Evolutionary conservation across 176 grass and related monocot genomes (phyloP).

Genomic region (Poa pratensis): DNA sequence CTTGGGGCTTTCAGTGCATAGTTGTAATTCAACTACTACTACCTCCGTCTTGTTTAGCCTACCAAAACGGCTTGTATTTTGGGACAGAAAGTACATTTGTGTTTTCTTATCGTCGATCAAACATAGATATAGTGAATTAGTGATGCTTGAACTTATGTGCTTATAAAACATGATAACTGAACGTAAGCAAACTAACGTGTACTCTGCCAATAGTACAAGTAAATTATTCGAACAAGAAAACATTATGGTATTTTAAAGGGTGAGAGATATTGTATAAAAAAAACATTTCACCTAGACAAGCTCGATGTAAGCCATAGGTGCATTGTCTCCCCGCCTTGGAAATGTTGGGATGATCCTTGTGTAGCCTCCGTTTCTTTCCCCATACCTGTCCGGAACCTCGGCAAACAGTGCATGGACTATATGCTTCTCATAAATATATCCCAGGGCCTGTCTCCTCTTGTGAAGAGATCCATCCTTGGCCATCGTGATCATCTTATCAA

Average conservation of each 20-base stretch:
- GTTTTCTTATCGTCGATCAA: neutral
- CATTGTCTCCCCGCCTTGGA: constrained; percentile 87
- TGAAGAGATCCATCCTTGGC: constrained; percentile 92
- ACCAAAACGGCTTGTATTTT: no score
- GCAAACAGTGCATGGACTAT: constrained; percentile 87
- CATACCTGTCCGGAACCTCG: constrained; percentile 82
- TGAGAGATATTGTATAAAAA: neutral
- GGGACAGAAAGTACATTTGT: neutral
- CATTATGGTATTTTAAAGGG: neutral
- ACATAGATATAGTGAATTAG: neutral
- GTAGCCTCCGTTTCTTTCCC: constrained; percentile 83
- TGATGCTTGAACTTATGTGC: neutral
- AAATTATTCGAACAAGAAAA: neutral
- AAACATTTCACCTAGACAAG: constrained; percentile 74
- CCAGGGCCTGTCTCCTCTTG: constrained; percentile 91
- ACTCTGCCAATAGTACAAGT: constrained; percentile 14
- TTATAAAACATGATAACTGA: neutral
- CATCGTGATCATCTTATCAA: constrained; percentile 90
- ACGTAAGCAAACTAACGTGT: neutral
- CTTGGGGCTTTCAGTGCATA: neutral
- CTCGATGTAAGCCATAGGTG: constrained; percentile 92
- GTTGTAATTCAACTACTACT: neutral
- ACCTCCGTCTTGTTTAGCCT: no score
- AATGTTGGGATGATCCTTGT: constrained; percentile 88
- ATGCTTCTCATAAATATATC: constrained; percentile 89